These are phyloP conservation scores for Taiwanofungus camphoratus DNA, from an alignment of 1,284 basidiomycete genomes.

Conservation along the genomic window DNA sequence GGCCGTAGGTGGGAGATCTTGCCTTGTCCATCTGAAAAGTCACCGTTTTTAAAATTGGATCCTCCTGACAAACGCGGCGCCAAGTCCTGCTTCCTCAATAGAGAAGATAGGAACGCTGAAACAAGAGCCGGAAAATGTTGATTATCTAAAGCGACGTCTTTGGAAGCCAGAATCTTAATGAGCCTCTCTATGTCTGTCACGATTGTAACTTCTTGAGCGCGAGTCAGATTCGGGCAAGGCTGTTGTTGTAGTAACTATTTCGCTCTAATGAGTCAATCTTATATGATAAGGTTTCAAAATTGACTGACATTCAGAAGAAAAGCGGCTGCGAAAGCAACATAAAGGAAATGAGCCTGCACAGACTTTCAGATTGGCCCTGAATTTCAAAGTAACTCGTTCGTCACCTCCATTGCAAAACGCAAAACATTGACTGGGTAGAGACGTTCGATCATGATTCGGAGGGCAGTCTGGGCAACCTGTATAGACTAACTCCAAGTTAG, in stretches of 20 bases:
- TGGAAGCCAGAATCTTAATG: constrained; percentile 41
- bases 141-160: constrained; percentile 18
- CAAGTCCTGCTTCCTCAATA: constrained; percentile 25
- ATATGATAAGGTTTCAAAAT: constrained; percentile 1
- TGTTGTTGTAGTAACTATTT: constrained; percentile 44
- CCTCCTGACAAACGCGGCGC: neutral
- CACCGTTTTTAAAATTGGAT: too few species aligned
- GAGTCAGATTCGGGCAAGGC: constrained; percentile 37
- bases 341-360: constrained; percentile 35
- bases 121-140: constrained; percentile 27
- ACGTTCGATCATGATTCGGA: constrained; percentile 41
- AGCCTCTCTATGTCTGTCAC: constrained; percentile 36
- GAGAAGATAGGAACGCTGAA: constrained; percentile 42
- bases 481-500: constrained; percentile 30
- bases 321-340: constrained; percentile 55
- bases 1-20: too few species aligned
- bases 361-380: constrained; percentile 16
- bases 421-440: constrained; percentile 43
- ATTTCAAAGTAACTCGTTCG: constrained; percentile 16
- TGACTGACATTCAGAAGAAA: constrained; percentile 49
- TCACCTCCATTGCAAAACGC: constrained; percentile 44
- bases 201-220: constrained; percentile 35
- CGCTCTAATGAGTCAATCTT: constrained; percentile 11
- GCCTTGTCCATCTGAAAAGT: too few species aligned
- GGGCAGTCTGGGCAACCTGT: constrained; percentile 40